Base-by-base conservation (phyloP, 371 early-diverging fungal species). In the Cokeromyces recurvatus region DNA sequence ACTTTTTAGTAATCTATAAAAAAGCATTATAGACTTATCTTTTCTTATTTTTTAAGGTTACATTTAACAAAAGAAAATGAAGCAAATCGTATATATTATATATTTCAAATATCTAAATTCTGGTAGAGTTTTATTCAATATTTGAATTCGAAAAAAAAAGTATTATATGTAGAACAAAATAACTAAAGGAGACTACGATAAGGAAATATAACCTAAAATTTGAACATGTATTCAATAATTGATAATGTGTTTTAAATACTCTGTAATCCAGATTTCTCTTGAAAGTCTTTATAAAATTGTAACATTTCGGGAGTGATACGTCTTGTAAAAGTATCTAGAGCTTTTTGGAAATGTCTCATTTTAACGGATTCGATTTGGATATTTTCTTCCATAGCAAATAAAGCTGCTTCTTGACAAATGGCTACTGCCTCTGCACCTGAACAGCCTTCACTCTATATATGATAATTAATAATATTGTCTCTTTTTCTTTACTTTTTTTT, bases 381-480 rank as follows among this genome's bases (percentile, higher is more conserved):
- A 56, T 91, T 77, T 51, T 92, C 91, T 53, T 90, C 86, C 89
- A 98, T 88, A 1, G 97, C 97, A 50, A 64, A 55, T 57, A 97
- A 66, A 6, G 92, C 97, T 0, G 97, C 95, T 39, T 94, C 93
- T 68, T 96, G 96, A 53, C 97, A 95, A 19, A 98, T 66, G 0
- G 92, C 77, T 2, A 95, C 94, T 7, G 91, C 80, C 64, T 98
- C 98, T 3, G 98, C 98, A 31, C 97, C 98, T 17, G 95, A 94
- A 51, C 86, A 94, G 11, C 95, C 95, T 1, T 90, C 85, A 4
- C 91, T 91, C 82, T 86, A 52, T 15, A 41, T 38, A 36, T 42
- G 2, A n/a, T n/a, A n/a, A n/a, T n/a, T n/a, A 4, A 22, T 32
- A 9, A 47, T 20, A 29, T 11, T 5, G 11, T 29, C 8, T 8